Base-by-base conservation (phyloP, 192 early-diverging fungal genomes). In the Backusella mclennaniae region DNA sequence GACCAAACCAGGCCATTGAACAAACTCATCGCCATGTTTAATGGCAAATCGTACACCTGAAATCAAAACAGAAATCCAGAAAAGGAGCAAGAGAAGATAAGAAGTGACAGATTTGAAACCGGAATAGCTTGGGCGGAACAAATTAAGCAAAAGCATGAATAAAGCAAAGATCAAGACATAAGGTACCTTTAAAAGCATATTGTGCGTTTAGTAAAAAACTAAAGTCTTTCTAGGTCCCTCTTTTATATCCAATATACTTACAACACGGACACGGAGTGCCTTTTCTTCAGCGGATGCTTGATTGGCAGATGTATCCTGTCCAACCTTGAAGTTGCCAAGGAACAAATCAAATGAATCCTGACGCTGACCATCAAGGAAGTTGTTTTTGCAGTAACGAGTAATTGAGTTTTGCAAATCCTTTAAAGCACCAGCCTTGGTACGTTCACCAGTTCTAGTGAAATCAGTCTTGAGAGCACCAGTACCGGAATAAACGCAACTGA, bases 381-480 rank as follows among this genome's bases (percentile, higher is more conserved):
- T 98, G 77, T 97, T 97, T 75, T 93, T 95, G 68, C 96, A 76
- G 82, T 99, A 99, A 69, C 97, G 90, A 73, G 91, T 87, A 35
- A 93, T 77, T 6, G 93, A 94, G 79, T 97, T 96, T 52, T 87
- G 81, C 29, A 90, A 84, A 84, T 99, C 98, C 76, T 92, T 88
- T 33, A 97, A 71, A 19, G 92, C 92, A 14, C 98, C 98, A 59
- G 79, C 67, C 72, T 90, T 91, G 31, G 93, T 95, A 68, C 98
- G 91, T 83, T 94, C 91, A 33, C 97, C 97, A 1, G 97, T 98
- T 74, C 95, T 90, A 4, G 98, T 99, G 79, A 94, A 99, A 79
- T 99, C 98, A 5, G 97, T 99, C 83, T 99, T 99, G 59, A 98
- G 87, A 6, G 98, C 98, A 33, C 96, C 96, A 3, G 98, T 98